These are phyloP conservation scores for Harringtonia lauricola DNA, from an alignment of 2,329 filamentous ascomycete genomes.

Conservation along the genomic window DNA sequence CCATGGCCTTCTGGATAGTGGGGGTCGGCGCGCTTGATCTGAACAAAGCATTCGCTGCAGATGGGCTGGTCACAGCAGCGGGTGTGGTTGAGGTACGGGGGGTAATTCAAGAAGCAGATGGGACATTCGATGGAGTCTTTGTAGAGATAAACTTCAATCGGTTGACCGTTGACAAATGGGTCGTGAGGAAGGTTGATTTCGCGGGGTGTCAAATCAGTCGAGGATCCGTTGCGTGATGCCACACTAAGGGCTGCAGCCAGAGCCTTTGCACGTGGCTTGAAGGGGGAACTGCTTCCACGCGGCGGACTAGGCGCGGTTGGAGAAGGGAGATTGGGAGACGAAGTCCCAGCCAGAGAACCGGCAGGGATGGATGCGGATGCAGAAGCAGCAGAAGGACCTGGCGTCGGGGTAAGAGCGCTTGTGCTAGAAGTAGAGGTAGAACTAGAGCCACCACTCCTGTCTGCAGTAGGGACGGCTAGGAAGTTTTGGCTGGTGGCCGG, in stretches of 20 bases:
- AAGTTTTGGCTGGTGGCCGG: slow-evolving; percentile 12
- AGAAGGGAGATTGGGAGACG: slow-evolving; percentile 62
- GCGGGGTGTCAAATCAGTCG: slow-evolving; percentile 60
- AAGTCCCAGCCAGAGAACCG: slow-evolving; percentile 51
- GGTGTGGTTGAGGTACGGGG: slow-evolving; percentile 86
- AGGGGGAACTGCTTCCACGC: slow-evolving; percentile 42
- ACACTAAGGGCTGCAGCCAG: slow-evolving; percentile 69
- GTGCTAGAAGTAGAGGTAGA: neutral
- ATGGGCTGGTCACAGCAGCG: slow-evolving; percentile 93
- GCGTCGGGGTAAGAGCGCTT: neutral
- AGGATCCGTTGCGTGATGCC: slow-evolving; percentile 61
- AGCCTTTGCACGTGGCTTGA: slow-evolving; percentile 81
- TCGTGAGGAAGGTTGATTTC: slow-evolving; percentile 74
- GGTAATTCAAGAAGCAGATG: slow-evolving; percentile 94
- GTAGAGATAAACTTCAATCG: slow-evolving; percentile 85
- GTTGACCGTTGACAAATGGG: slow-evolving; percentile 87
- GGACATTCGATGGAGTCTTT: slow-evolving; percentile 86
- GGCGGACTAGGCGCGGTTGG: slow-evolving; percentile 36
- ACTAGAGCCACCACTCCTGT: neutral
- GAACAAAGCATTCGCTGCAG: slow-evolving; percentile 97
- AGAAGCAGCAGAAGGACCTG: neutral
- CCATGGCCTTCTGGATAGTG: slow-evolving; percentile 72
- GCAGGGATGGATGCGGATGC: neutral
- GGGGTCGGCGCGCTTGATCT: slow-evolving; percentile 90
- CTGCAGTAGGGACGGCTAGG: slow-evolving; percentile 59